Conservation (phyloP, 495 filamentous ascomycete genomes). For the Penicillium silybi region DNA sequence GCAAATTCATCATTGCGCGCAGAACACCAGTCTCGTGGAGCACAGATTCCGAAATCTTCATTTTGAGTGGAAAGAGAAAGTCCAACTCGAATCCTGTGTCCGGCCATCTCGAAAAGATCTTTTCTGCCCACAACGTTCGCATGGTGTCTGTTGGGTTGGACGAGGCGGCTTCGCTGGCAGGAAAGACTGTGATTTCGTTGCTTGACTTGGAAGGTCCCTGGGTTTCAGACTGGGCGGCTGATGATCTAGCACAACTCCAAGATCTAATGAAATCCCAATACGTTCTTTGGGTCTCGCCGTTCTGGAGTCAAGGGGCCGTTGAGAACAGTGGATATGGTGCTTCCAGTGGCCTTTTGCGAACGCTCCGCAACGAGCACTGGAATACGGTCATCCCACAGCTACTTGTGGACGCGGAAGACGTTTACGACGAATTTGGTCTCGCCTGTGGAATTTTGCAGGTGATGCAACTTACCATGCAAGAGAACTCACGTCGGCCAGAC, state of each 20-base stretch:
- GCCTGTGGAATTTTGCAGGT: constrained; percentile 16
- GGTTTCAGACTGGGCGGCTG: constrained; percentile 10
- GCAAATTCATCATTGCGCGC: constrained; percentile 11
- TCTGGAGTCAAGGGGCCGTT: constrained; percentile 4
- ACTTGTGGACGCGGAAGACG: constrained; percentile 4
- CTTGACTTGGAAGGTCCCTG: constrained; percentile 17
- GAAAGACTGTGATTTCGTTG: constrained; percentile 22
- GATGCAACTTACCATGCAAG: constrained; percentile 15
- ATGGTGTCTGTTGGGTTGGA: constrained; percentile 14
- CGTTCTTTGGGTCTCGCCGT: constrained; percentile 23
- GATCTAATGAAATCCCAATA: constrained; percentile 15
- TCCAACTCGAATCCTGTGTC: constrained; percentile 6
- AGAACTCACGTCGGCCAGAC: constrained; percentile 10
- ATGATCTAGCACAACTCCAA: constrained; percentile 13
- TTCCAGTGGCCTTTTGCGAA: constrained; percentile 19
- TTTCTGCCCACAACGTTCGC: constrained; percentile 10
- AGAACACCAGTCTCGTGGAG: constrained; percentile 7
- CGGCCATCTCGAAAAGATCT: constrained; percentile 11
- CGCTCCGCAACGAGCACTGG: constrained; percentile 21
- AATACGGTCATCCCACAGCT: constrained; percentile 16
- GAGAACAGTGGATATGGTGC: constrained; percentile 15
- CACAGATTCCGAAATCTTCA: constrained; percentile 15
- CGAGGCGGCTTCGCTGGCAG: constrained; percentile 6
- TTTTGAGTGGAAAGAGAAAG: constrained; percentile 4
- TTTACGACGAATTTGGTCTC: constrained; percentile 4